Evolutionary conservation across 106 monocot genomes (phyloP), one percentile per base, ranked within the genome.

Genomic region (Dioscorea zingiberensis): DNA sequence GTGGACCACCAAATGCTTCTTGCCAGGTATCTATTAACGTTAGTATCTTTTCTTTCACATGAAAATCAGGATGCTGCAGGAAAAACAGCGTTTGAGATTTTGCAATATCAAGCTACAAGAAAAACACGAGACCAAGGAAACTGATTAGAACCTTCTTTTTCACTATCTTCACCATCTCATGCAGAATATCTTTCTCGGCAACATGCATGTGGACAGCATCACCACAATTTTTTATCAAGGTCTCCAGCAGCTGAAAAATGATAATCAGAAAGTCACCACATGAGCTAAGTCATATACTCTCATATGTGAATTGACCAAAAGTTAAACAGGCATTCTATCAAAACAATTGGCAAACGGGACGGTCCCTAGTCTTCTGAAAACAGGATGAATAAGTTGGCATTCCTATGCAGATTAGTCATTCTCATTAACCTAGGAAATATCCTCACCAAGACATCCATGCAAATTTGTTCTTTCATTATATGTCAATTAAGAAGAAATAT

Each of bases 1-100:
- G 74, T 68, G 93, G 44, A 15, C 93, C 93, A 71, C 93, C 86
- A 75, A 94, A 94, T 66, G 84, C 76, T 81, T 94, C 93, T 81
- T 94, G 93, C 93, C 93, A 94, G 18, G 76, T 94, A 69, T 94
- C 89, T 62, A 94, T 82, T 54, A 86, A 72, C 48, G 59, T 48
- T 30, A 94, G 56, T 74, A 94, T 81, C 72, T 89, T 94, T 64
- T 90, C 86, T 73, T 89, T 94, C 27, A 94, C 89, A 72, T 79
- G 86, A 63, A 79, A 74, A 80, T 94, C 89, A 74, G 81, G 51
- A 18, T 51, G 81, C 81, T 94, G 60, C 73, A 77, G 22, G 21
- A 64, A 48, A 23, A 70, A 45, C 48, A 61, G 25, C 11, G 56
- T 63, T 8, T 53, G 15, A 46, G 29, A 18, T 51, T 51, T 51